Percentiles rank a stretch among this genome's conserved stretches.
These are phyloP conservation scores for Diversispora epigaea DNA, from an alignment of 192 early-diverging fungal species.

Conservation along the genomic window DNA sequence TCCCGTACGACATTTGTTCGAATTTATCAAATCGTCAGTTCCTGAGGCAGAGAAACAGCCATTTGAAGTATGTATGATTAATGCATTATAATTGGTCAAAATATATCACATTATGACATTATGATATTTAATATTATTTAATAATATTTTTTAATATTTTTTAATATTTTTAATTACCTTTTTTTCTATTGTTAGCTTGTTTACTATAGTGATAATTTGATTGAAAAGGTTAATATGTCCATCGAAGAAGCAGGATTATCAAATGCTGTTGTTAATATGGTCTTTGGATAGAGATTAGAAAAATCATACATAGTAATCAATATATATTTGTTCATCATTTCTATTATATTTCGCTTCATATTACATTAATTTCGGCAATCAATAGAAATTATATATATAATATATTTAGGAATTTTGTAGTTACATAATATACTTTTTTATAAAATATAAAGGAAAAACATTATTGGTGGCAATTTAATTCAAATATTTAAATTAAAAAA, in stretches of 20 bases:
- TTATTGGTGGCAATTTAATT: too few species aligned
- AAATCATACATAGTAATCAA: too few species aligned
- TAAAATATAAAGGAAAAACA: too few species aligned
- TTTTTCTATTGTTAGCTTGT: not conserved
- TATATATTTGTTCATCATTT: too few species aligned
- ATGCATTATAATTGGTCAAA: too few species aligned
- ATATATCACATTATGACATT: not conserved
- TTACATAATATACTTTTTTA: too few species aligned
- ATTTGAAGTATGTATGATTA: slow-evolving; percentile 65
- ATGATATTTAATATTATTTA: not conserved
- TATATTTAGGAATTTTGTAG: too few species aligned
- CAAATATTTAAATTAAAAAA: too few species aligned
- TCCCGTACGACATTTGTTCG: slow-evolving; percentile 74
- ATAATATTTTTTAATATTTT: too few species aligned
- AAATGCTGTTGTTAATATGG: slow-evolving; percentile 16
- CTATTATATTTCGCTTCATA: too few species aligned
- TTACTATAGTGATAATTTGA: slow-evolving; percentile 10
- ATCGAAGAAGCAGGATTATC: slow-evolving; percentile 4
- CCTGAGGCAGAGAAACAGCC: slow-evolving; percentile 58
- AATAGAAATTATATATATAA: too few species aligned
- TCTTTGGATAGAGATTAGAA: not conserved
- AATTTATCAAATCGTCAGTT: slow-evolving; percentile 75
- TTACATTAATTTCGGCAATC: too few species aligned
- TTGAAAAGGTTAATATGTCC: not conserved
- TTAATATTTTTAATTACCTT: not conserved